Evolutionary conservation across 768 basidiomycete species (phyloP).

Genomic region (Daedalea quercina): DNA sequence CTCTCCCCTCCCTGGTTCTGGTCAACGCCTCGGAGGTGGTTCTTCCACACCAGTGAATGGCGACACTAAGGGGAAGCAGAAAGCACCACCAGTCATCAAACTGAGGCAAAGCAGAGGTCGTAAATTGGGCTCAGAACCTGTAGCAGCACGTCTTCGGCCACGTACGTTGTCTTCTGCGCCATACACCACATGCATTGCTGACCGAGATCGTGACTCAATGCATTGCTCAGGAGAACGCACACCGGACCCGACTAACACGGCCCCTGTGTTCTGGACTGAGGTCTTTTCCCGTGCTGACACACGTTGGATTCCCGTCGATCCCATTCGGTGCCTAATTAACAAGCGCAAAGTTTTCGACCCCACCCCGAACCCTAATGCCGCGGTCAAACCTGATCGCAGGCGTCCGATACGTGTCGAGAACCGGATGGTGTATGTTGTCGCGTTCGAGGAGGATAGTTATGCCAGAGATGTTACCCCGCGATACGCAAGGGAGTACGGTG

Average conservation of each 20-base stretch:
- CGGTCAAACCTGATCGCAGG: slow-evolving; percentile 7
- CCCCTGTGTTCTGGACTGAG: slow-evolving; percentile 96
- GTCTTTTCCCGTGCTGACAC: slow-evolving; percentile 90
- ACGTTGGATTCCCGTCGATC: slow-evolving; percentile 92
- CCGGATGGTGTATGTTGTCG: slow-evolving; percentile 88
- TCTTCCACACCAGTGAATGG: slow-evolving; percentile 21
- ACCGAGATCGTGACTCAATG: neutral
- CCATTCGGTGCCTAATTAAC: slow-evolving; percentile 73
- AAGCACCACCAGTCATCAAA: slow-evolving; percentile 46
- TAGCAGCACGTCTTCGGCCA: slow-evolving; percentile 7
- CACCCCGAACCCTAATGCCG: slow-evolving; percentile 25
- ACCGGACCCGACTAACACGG: slow-evolving; percentile 53
- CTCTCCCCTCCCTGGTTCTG: slow-evolving; percentile 29
- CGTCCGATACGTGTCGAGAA: slow-evolving; percentile 47
- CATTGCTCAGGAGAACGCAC: slow-evolving; percentile 19
- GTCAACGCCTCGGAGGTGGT: slow-evolving; percentile 32
- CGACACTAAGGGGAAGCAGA: slow-evolving; percentile 53
- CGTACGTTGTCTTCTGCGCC: neutral
- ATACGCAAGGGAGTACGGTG: slow-evolving; percentile 76
- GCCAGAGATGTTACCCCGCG: slow-evolving; percentile 88
- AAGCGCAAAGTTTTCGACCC: slow-evolving; percentile 81
- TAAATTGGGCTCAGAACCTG: slow-evolving; percentile 27
- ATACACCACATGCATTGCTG: neutral
- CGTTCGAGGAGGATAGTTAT: slow-evolving; percentile 91
- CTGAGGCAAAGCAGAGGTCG: slow-evolving; percentile 51